phyloP scores from a whole-genome alignment of 495 filamentous ascomycete genomes.

The Stereocaulon alpinum region DNA sequence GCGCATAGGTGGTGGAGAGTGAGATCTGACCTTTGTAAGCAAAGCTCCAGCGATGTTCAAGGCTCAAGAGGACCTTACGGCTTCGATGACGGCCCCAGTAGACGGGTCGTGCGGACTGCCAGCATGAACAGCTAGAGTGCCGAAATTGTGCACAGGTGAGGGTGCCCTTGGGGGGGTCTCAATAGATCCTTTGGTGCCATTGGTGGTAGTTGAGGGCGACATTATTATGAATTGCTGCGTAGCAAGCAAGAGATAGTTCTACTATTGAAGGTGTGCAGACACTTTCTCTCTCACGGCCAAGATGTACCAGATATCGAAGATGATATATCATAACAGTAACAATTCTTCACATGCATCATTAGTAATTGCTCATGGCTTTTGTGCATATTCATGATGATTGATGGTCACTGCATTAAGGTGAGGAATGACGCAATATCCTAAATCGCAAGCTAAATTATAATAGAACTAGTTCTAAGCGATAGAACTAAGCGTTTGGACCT shows the following conservation, averaged over 20 bases:
- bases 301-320: no score
- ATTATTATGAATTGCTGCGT: conserved; percentile 24
- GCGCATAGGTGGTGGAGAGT: conserved; percentile 86
- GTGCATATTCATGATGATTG: not conserved
- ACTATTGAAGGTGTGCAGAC: no score
- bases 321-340: no score
- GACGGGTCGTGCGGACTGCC: conserved; percentile 79
- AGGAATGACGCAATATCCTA: conserved; percentile 1
- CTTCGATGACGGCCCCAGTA: conserved; percentile 90
- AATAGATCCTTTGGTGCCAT: conserved; percentile 28
- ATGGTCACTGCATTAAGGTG: not conserved
- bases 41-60: not conserved
- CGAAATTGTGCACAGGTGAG: conserved; percentile 62
- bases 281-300: no score
- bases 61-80: conserved; percentile 35
- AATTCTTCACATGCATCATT: not conserved
- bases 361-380: not conserved
- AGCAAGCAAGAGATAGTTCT: no score
- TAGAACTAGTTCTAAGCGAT: no score
- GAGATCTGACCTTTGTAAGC: conserved; percentile 54
- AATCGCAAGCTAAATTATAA: no score
- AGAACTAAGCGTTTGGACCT: no score
- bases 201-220: conserved; percentile 25
- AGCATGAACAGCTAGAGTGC: conserved; percentile 88
- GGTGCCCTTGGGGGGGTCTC: conserved; percentile 48